A percentile compares a stretch with the other conserved stretches of the same genome.
These are phyloP conservation scores for Neofusicoccum sp. DNA, from an alignment of 2,329 filamentous ascomycete species.

Conservation along the genomic window DNA sequence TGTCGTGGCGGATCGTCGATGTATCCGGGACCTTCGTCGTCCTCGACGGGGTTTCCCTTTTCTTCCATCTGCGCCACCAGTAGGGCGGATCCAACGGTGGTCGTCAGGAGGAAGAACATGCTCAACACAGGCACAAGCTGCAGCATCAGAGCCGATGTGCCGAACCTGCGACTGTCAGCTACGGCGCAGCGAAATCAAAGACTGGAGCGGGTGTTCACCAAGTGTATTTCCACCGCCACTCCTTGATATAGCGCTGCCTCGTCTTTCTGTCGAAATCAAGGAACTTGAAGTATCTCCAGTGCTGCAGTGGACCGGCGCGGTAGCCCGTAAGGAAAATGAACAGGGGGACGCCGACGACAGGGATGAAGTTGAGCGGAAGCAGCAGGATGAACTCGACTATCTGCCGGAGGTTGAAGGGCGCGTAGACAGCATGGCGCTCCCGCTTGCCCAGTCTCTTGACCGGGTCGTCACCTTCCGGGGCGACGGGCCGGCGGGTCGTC, in stretches of 20 bases:
- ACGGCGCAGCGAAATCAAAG: too few relatives aligned
- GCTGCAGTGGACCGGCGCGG: constrained; percentile 80
- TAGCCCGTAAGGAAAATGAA: constrained; percentile 89
- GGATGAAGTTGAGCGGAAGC: constrained; percentile 78
- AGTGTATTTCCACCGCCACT: constrained; percentile 76
- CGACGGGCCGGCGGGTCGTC: constrained; percentile 50
- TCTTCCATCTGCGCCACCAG: constrained; percentile 81
- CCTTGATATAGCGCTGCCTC: constrained; percentile 66
- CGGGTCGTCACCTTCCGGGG: constrained; percentile 69
- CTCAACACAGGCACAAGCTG: constrained; percentile 86
- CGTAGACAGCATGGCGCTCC: constrained; percentile 72
- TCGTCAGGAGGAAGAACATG: constrained; percentile 93
- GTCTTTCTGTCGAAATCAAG: constrained; percentile 72
- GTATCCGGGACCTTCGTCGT: neutral
- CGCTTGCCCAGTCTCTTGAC: constrained; percentile 82
- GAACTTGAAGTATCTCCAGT: constrained; percentile 87
- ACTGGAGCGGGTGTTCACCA: constrained; percentile 53
- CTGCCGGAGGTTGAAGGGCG: constrained; percentile 87
- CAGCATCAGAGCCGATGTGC: constrained; percentile 76
- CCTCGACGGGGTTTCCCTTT: constrained; percentile 29
- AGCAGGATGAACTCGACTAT: constrained; percentile 74
- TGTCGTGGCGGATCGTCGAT: constrained; percentile 6
- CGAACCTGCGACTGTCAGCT: constrained; percentile 58
- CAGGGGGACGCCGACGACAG: constrained; percentile 75
- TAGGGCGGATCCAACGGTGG: constrained; percentile 77